phyloP scores from a whole-genome alignment of 306 rosid species.

The Rosa lucieae region DNA sequence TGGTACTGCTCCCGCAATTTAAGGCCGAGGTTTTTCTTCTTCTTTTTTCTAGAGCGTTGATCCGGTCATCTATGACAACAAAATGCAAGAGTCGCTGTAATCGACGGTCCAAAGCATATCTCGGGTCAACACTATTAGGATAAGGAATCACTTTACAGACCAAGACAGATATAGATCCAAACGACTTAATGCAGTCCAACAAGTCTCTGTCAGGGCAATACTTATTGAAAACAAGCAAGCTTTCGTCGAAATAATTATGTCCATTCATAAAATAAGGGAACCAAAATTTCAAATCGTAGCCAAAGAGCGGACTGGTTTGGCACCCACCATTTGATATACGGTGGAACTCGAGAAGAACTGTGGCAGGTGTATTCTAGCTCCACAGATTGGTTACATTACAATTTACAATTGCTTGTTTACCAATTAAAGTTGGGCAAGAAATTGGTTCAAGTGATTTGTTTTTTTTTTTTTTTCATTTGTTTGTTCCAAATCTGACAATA shows the following conservation, averaged over 20 bases:
- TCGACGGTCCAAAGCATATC: neutral
- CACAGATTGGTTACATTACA: neutral
- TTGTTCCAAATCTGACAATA: constrained; percentile 34
- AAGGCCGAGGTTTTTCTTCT: neutral
- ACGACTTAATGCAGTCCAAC: constrained; percentile 35
- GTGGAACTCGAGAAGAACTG: too few species aligned
- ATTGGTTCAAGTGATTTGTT: neutral
- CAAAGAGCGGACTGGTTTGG: neutral
- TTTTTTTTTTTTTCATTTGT: neutral
- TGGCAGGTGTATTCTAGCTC: neutral
- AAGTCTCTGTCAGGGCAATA: constrained; percentile 13
- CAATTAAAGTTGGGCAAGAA: neutral
- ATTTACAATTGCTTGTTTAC: neutral
- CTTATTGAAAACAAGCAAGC: too few species aligned
- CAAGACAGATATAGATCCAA: constrained; percentile 35
- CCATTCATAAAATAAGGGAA: too few species aligned
- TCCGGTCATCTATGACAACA: neutral
- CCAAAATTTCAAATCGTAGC: neutral
- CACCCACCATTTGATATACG: too few species aligned
- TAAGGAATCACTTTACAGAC: constrained; percentile 8
- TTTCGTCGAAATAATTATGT: too few species aligned
- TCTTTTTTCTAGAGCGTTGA: neutral
- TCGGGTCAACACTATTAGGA: neutral
- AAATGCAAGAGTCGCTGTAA: neutral
- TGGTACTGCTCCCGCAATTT: neutral